Evolutionary conservation across 2,329 filamentous ascomycete genomes (phyloP).

Genomic region (Xylariaceae sp.): DNA sequence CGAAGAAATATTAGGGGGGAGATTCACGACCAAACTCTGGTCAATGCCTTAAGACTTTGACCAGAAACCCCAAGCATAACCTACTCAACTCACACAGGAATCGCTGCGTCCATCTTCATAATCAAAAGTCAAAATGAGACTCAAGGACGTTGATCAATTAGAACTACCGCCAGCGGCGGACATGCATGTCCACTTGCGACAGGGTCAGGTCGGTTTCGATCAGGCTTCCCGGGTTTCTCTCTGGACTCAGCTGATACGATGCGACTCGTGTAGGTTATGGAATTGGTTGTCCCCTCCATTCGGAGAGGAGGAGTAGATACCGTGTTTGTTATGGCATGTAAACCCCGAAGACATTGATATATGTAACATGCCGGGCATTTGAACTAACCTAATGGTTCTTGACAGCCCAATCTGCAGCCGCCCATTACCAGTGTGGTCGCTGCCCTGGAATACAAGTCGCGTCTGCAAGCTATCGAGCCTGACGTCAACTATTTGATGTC

Average conservation of each 20-base stretch:
- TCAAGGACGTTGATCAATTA: slow-evolving; percentile 34
- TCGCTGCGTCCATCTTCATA: not conserved
- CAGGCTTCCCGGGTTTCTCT: not conserved
- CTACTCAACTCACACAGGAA: too few relatives aligned
- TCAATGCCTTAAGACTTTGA: too few relatives aligned
- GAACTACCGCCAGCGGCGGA: slow-evolving; percentile 61
- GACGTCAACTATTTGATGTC: slow-evolving; percentile 69
- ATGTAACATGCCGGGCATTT: slow-evolving; percentile 11
- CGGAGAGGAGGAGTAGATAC: slow-evolving; percentile 60
- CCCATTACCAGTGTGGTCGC: slow-evolving; percentile 39
- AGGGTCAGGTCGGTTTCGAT: slow-evolving; percentile 41
- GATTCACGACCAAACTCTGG: too few relatives aligned
- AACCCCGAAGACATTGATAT: slow-evolving; percentile 7
- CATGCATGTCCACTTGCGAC: slow-evolving; percentile 66
- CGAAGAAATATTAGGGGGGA: too few relatives aligned
- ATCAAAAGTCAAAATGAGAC: slow-evolving; percentile 30
- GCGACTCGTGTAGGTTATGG: slow-evolving; percentile 43
- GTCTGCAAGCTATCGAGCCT: slow-evolving; percentile 54
- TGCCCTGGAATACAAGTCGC: slow-evolving; percentile 60
- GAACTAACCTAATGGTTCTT: slow-evolving; percentile 8
- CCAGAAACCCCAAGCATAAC: too few relatives aligned
- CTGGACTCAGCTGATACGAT: not conserved
- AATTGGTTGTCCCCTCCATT: slow-evolving; percentile 48
- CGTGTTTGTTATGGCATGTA: slow-evolving; percentile 42
- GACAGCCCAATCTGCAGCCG: slow-evolving; percentile 18